Evolutionary conservation across 2,329 filamentous ascomycete species (phyloP), one percentile per base, ranked within the genome.

Genomic region (Elsinoe arachidis): DNA sequence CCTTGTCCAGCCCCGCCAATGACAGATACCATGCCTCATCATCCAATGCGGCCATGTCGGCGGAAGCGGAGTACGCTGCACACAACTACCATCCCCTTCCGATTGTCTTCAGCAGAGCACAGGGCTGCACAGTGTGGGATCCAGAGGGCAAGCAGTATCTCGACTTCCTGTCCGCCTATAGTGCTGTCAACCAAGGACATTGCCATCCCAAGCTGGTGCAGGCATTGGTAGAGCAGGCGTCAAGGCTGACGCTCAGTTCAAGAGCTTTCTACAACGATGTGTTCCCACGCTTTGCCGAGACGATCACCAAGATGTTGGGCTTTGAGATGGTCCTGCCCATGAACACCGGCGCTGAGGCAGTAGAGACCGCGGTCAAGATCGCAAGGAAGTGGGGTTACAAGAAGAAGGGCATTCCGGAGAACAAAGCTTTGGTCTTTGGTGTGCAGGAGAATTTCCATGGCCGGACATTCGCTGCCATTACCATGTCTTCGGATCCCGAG

Each of bases 31-130:
- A 96, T 75, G 81, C 90, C 57, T 72, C 87, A 17, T 90, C 92
- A 23, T 91, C 90, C 43, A 76, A 84, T 58, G 78, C 81, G 65
- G 92, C 93, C 66, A 95, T 96, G 71, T 76, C 84, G 55, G 77
- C 84, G 55, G 93, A 99, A 76, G 79, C 88, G 68, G 78, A 88
- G 70, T 92, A 83, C 72, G 93, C 93, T 52, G 93, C 93, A 51
- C 93, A 99, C 82, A 99, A 99, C 79, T 99, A 99, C 80, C 91
- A 97, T 74, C 93, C 93, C 14, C 82, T 99, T 2, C 93, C 93
- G 39, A 85, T 99, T 60, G 93, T 96, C 69, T 96, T 97, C 73
- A 80, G 92, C 58, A 83, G 84, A 63, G 93, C 90, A 41, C 81
- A 85, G 66, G 93, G 92, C 51, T 86, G 87, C 68, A 85, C 87